Percentiles rank a stretch among this genome's conserved stretches.
Evolutionary conservation across 2,329 filamentous ascomycete genomes (phyloP).

Genomic region (Alternaria brassicae): DNA sequence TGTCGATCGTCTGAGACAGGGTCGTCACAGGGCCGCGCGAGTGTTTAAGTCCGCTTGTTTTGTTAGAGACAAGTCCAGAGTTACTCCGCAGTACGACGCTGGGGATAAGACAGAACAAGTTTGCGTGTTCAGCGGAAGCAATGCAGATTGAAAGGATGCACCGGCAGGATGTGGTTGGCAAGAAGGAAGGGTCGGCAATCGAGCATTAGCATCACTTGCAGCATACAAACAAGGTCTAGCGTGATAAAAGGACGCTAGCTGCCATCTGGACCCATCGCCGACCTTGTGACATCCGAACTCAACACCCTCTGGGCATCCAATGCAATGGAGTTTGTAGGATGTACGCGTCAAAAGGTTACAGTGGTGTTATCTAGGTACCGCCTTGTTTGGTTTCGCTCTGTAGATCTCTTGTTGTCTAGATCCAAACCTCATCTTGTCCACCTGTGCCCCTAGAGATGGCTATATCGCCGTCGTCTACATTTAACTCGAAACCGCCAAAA

Average conservation of each 20-base stretch:
- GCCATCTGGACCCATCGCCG: neutral
- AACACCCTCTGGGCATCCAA: neutral
- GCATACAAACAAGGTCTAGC: constrained; percentile 17
- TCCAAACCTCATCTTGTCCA: no score
- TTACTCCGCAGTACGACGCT: neutral
- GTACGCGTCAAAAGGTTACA: neutral
- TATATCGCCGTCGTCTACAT: no score
- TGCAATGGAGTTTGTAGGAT: neutral
- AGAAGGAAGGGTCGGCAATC: constrained; percentile 18
- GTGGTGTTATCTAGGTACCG: no score
- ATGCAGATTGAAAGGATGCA: constrained; percentile 8
- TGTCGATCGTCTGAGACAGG: constrained; percentile 3
- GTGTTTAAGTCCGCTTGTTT: neutral
- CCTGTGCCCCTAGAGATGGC: no score
- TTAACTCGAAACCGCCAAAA: no score
- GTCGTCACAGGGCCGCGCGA: constrained; percentile 3
- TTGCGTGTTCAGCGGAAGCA: constrained; percentile 2
- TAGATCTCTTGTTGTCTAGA: no score
- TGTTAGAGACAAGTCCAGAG: neutral
- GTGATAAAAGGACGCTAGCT: neutral
- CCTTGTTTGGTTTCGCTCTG: no score
- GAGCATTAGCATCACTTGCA: constrained; percentile 22
- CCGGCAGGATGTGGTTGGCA: constrained; percentile 15
- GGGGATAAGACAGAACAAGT: neutral
- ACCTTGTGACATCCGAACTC: neutral